A percentile compares a stretch with the other conserved stretches of the same genome.
phyloP scores from a whole-genome alignment of 164 flowering plant species.

The Nelumbo lutea region DNA sequence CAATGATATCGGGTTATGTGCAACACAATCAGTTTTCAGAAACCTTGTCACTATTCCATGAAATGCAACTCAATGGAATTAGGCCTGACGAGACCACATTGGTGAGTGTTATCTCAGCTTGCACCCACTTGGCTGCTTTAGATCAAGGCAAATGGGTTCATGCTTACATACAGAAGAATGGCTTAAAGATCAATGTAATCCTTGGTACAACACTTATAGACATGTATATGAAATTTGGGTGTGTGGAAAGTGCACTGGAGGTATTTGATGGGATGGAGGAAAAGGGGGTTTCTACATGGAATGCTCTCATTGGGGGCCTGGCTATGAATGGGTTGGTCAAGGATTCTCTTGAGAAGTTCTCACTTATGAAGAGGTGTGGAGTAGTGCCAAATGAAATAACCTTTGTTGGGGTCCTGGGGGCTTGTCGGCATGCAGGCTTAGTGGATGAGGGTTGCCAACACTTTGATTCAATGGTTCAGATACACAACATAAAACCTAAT shows the following conservation, averaged over 20 bases:
- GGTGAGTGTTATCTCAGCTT: constrained; percentile 41
- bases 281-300: constrained; percentile 39
- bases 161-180: constrained; percentile 17
- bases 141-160: constrained; percentile 29
- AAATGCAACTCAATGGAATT: constrained; percentile 33
- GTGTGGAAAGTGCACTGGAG: constrained; percentile 25
- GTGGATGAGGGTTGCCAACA: constrained; percentile 37
- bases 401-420: constrained; percentile 43
- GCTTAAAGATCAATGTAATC: constrained; percentile 22
- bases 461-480: constrained; percentile 34
- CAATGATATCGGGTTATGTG: constrained; percentile 29
- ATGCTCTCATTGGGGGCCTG: constrained; percentile 41
- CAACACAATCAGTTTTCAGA: constrained; percentile 26
- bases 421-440: constrained; percentile 42
- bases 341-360: constrained; percentile 28
- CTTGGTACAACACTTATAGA: constrained; percentile 40
- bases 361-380: constrained; percentile 32
- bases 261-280: constrained; percentile 33
- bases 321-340: constrained; percentile 38
- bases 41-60: constrained; percentile 30
- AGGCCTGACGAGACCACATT: constrained; percentile 34
- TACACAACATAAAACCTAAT: constrained; percentile 36
- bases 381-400: constrained; percentile 42
- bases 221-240: constrained; percentile 35
- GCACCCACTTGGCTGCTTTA: constrained; percentile 36